Evolutionary conservation across 2,329 filamentous ascomycete genomes (phyloP), one percentile per base, ranked within the genome.

Genomic region (Pseudohalonectria lignicola): DNA sequence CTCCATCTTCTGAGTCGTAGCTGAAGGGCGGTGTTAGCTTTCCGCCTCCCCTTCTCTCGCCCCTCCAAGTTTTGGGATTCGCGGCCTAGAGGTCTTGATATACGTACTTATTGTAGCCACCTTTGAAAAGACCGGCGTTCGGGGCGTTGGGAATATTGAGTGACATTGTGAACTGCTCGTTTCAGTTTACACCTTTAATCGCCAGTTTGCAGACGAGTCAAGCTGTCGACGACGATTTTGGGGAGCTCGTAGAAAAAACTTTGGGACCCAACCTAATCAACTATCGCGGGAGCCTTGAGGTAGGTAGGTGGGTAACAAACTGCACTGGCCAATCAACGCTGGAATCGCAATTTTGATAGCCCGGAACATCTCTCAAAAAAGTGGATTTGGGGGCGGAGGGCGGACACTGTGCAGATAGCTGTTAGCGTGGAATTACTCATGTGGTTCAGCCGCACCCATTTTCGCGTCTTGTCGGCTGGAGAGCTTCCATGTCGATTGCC

Each of bases 1-100:
- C 93, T 59, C 92, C 92, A 84, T 98, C 92, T 79, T 98, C 93
- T 44, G 90, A 82, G 60, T 96, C 90, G 69, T 98, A 94, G 74
- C 93, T 96, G 11, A 2, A 29, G 19, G 7, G 41, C 15, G 36
- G 38, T 13, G 23, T 8, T 26, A 12, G 23, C 23, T 26, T 26
- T 12, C 23, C 23, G 23, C 23, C 23, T 12, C 23, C 12, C 23
- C 23, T 8, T 26, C 7, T 26, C 7, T 26, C 23, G 23, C 23
- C 17, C 8, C 19, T 26, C n/a, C 10, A n/a, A 15, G 12, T 9
- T 23, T n/a, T 19, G 20, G 29, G 13, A n/a, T n/a, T n/a, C n/a
- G n/a, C 15, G 34, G 39, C 50, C 49, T 52, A n/a, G n/a, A n/a
- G n/a, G n/a, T n/a, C n/a, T n/a, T n/a, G n/a, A n/a, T n/a, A n/a